These are phyloP conservation scores for Ceratobasidium sp. DNA, from an alignment of 1,284 basidiomycete genomes.

Conservation along the genomic window DNA sequence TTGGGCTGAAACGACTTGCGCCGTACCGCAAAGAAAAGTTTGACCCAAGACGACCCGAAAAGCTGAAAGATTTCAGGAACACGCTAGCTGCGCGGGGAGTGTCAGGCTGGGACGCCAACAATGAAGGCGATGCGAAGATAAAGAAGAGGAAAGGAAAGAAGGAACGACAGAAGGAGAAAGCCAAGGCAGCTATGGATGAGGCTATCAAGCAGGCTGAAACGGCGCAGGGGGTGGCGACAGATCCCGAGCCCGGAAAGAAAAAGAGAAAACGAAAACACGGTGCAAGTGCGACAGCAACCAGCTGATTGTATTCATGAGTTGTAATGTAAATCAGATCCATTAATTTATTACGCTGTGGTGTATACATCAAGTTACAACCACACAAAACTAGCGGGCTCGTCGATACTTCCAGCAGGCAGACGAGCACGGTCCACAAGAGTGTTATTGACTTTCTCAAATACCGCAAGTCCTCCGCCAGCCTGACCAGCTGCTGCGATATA, in stretches of 20 bases:
- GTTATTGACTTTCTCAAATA: slow-evolving; percentile 67
- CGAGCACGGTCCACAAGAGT: slow-evolving; percentile 55
- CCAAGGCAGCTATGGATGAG: slow-evolving; percentile 50
- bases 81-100: slow-evolving; percentile 65
- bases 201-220: slow-evolving; percentile 50
- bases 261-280: slow-evolving; percentile 40
- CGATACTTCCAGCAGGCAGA: slow-evolving; percentile 40
- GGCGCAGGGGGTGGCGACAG: background rate
- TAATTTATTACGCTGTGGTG: background rate
- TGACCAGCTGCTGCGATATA: slow-evolving; percentile 71
- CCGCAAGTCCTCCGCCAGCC: slow-evolving; percentile 70
- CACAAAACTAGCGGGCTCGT: slow-evolving; percentile 49
- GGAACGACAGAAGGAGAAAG: slow-evolving; percentile 56
- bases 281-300: background rate
- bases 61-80: slow-evolving; percentile 79
- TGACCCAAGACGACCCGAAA: slow-evolving; percentile 60
- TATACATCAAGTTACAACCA: slow-evolving; percentile 42
- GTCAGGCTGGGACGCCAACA: slow-evolving; percentile 51
- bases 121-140: slow-evolving; percentile 55
- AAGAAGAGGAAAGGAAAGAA: slow-evolving; percentile 61
- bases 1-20: slow-evolving; percentile 90
- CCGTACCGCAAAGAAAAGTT: slow-evolving; percentile 80
- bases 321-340: slow-evolving; percentile 1
- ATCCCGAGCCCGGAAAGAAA: slow-evolving; percentile 23
- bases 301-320: slow-evolving; percentile 8